Evolutionary conservation across 768 basidiomycete species (phyloP), one percentile per base, ranked within the genome.

Genomic region (Obba rivulosa): DNA sequence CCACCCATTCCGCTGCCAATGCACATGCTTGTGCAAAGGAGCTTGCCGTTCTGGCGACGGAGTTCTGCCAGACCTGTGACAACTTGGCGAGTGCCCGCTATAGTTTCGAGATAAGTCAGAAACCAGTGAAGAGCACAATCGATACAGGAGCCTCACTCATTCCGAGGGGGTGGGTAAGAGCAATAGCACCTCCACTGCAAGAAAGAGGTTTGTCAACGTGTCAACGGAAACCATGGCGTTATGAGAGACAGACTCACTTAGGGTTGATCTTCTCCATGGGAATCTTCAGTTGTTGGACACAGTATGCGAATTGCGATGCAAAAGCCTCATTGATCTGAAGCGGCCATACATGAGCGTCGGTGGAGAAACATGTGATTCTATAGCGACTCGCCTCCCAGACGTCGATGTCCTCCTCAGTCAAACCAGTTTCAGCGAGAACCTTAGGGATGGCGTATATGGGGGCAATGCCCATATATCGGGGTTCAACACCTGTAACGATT

Each of bases 281-380:
- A 39, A 95, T 74, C 22, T 75, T 71, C 21, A 94, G 75, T 59
- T 90, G 72, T 58, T 94, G 86, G 8, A 94, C 81, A 45, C 89
- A 93, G 67, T 92, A 87, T n/a, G 87, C 89, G 51, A 91, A 94
- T 61, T 95, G 92, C 1, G 89, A 92, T 0, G 91, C 92, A 52
- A 94, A 95, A 0, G 92, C 92, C 66, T 93, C 87, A 48, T 92
- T 91, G 54, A 89, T 86, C 87, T 91, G 52, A 10, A 50, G 18
- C 23, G 45, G 18, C 31, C 10, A 43, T 11, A 16, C 31, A 16
- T n/a, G 13, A 31, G 28, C 13, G 28, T 31, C 13, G 13, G 13
- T 7, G 28, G 5, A 31, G 5, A 31, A 31, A 31, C 63, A 41
- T 39, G 20, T 23, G 37, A 38, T n/a, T 11, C 25, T n/a, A 8